These are phyloP conservation scores for Boletus calvinii DNA, from an alignment of 1,284 basidiomycete species.

Conservation along the genomic window DNA sequence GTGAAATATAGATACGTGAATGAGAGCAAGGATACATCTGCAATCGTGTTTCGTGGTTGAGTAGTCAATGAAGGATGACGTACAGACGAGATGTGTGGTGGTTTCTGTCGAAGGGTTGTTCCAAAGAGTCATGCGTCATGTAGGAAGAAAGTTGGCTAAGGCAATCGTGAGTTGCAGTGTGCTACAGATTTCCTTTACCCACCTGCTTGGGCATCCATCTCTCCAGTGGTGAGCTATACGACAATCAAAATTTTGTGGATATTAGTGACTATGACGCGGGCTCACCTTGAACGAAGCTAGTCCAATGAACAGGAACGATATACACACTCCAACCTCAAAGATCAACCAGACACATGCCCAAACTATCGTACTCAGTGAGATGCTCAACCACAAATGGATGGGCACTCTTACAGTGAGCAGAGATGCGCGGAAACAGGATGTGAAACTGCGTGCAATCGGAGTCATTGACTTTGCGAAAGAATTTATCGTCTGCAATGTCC, in stretches of 20 bases:
- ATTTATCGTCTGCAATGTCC: constrained; percentile 82
- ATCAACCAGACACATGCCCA: constrained; percentile 77
- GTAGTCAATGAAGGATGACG: constrained; percentile 15
- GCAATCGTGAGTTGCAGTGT: constrained; percentile 15
- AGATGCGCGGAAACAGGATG: constrained; percentile 62
- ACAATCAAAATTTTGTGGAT: constrained; percentile 11
- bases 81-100: constrained; percentile 4
- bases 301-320: constrained; percentile 69
- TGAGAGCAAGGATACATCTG: constrained; percentile 30
- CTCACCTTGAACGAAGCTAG: constrained; percentile 71
- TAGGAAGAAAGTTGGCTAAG: constrained; percentile 42
- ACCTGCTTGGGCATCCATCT: constrained; percentile 63
- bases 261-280: background rate
- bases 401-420: constrained; percentile 54
- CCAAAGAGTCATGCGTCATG: constrained; percentile 17
- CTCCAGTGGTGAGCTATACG: constrained; percentile 44
- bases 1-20: constrained; percentile 34
- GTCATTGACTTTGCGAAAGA: constrained; percentile 83
- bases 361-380: constrained; percentile 39
- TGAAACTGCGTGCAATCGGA: constrained; percentile 80
- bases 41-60: constrained; percentile 18
- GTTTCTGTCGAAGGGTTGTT: constrained; percentile 3
- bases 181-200: constrained; percentile 19
- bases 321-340: constrained; percentile 64
- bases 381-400: background rate